Conservation (phyloP, 495 filamentous ascomycete species). For the Neurospora sublineolata region DNA sequence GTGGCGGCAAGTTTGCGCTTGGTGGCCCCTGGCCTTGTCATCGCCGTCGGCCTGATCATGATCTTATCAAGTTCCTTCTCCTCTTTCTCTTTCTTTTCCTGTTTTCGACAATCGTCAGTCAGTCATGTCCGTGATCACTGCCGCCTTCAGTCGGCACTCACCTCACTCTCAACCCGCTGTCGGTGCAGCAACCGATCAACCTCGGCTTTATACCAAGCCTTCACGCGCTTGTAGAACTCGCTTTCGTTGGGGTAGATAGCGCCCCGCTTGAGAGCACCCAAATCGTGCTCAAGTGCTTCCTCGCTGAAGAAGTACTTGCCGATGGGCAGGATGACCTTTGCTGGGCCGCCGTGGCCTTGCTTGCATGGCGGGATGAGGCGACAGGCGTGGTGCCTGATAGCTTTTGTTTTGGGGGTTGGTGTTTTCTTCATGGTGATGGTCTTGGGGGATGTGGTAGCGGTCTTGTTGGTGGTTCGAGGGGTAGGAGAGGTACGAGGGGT, state of each 20-base stretch:
- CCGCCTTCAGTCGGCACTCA: not conserved
- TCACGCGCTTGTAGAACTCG: conserved; percentile 16
- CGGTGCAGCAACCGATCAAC: conserved; percentile 13
- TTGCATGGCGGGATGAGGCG: conserved; percentile 6
- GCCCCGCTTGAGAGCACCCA: conserved; percentile 10
- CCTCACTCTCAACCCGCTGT: not conserved
- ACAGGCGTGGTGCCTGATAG: conserved; percentile 1
- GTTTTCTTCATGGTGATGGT: not conserved
- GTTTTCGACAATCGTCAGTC: not conserved
- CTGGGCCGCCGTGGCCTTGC: conserved; percentile 7
- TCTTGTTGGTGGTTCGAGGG: not conserved
- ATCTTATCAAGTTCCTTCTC: not conserved
- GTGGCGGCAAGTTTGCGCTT: not conserved
- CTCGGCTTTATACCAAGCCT: conserved; percentile 24
- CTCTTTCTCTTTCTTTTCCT: not conserved
- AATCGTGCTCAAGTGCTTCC: conserved; percentile 10
- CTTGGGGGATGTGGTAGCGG: not conserved
- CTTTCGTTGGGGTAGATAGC: conserved; percentile 4
- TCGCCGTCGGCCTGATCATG: not conserved
- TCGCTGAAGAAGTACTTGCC: conserved; percentile 13
- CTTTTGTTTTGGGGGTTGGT: not conserved
- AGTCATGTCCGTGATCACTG: not conserved
- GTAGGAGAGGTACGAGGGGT: not conserved
- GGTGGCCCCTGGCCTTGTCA: not conserved
- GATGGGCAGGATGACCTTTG: not conserved